Percentiles rank a stretch among this genome's conserved stretches.
These are phyloP conservation scores for Takakia lepidozioides DNA, from an alignment of 225 moss, liverwort and hornwort species.

Conservation along the genomic window DNA sequence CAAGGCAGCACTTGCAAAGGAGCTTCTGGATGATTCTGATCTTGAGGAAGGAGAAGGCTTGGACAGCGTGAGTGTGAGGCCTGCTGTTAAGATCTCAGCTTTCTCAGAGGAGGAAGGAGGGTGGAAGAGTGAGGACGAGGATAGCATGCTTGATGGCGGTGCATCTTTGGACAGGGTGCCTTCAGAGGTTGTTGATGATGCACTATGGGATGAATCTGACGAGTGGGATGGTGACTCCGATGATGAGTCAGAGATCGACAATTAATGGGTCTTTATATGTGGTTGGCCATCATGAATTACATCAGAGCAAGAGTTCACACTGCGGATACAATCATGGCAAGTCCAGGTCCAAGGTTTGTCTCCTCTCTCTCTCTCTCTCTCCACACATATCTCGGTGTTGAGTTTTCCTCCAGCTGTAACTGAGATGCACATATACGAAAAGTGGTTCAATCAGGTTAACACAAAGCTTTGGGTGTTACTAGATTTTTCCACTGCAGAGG, in stretches of 20 bases:
- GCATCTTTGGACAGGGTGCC: slow-evolving; percentile 7
- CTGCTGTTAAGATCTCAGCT: slow-evolving; percentile 25
- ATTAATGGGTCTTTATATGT: no score
- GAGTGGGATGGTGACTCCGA: neutral
- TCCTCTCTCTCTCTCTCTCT: no score
- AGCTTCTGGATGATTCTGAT: slow-evolving; percentile 47
- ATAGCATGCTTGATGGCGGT: neutral
- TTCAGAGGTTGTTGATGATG: slow-evolving; percentile 4
- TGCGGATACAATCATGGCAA: no score
- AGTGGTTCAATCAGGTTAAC: no score
- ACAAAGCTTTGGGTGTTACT: no score
- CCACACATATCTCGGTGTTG: no score
- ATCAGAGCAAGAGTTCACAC: no score
- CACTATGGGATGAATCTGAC: neutral
- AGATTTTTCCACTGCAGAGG: no score
- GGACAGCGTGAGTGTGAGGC: slow-evolving; percentile 18
- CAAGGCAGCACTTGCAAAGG: slow-evolving; percentile 43
- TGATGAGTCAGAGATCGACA: neutral
- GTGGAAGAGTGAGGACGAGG: slow-evolving; percentile 16
- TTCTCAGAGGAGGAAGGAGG: slow-evolving; percentile 30
- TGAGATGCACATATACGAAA: no score
- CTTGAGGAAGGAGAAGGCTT: slow-evolving; percentile 10
- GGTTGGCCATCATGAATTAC: no score
- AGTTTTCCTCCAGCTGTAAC: no score
- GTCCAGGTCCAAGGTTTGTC: no score